A percentile compares a stretch with the other conserved stretches of the same genome.
phyloP scores from a whole-genome alignment of 495 filamentous ascomycete species.

The Annulohypoxylon moriforme region DNA sequence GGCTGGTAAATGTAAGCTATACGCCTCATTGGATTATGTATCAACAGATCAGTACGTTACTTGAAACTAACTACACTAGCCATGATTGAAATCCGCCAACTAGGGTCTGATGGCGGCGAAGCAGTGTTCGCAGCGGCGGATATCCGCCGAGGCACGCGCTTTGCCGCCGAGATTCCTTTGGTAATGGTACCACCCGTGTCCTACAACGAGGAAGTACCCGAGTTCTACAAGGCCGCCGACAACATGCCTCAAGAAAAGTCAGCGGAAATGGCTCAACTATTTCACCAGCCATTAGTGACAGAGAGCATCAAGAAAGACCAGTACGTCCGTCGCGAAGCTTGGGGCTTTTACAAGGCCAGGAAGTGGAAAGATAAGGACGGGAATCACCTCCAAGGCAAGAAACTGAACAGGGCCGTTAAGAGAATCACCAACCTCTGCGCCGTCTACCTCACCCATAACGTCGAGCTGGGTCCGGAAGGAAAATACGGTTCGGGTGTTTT shows the following conservation, averaged over 20 bases:
- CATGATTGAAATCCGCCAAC: conserved; percentile 26
- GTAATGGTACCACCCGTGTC: conserved; percentile 22
- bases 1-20: neutral
- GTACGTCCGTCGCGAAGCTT: neutral
- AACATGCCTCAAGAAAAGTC: neutral
- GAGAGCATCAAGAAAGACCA: conserved; percentile 1
- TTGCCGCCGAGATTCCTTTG: conserved; percentile 26
- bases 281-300: neutral
- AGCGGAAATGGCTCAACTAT: conserved; percentile 12
- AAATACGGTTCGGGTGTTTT: conserved; percentile 37
- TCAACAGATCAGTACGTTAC: neutral
- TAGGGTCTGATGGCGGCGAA: neutral
- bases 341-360: conserved; percentile 17
- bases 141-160: conserved; percentile 35
- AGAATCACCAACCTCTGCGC: conserved; percentile 15
- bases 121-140: conserved; percentile 24
- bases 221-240: conserved; percentile 10
- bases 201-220: conserved; percentile 13
- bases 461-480: conserved; percentile 31
- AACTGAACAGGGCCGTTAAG: conserved; percentile 10
- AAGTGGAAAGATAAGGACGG: conserved; percentile 23
- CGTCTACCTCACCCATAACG: conserved; percentile 18
- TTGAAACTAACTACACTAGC: neutral
- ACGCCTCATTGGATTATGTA: neutral
- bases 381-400: conserved; percentile 12